phyloP scores from a whole-genome alignment of 2,329 filamentous ascomycete species.

The Alternaria triticimaculans region DNA sequence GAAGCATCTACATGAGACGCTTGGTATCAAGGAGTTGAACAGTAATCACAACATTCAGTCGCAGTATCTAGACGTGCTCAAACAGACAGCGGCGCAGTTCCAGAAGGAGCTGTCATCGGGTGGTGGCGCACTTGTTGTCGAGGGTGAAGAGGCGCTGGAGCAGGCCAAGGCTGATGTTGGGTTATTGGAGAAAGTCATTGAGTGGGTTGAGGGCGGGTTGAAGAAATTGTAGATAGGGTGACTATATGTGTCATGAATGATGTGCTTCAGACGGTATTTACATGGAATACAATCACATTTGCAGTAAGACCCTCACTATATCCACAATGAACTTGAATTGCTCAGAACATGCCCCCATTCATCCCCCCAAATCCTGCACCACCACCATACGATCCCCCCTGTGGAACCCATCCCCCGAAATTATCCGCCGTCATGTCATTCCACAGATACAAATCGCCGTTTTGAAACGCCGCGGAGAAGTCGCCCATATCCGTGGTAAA shows the following conservation, averaged over 20 bases:
- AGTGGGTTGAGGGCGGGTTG: constrained; percentile 30
- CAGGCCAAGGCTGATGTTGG: constrained; percentile 45
- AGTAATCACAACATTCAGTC: constrained; percentile 49
- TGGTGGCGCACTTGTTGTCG: constrained; percentile 46
- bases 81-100: constrained; percentile 47
- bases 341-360: constrained; percentile 25
- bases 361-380: constrained; percentile 34
- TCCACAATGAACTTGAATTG: not conserved
- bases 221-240: constrained; percentile 13
- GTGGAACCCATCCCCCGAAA: constrained; percentile 41
- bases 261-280: not conserved
- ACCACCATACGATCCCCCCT: constrained; percentile 31
- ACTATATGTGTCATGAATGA: not conserved
- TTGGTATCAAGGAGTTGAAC: constrained; percentile 57
- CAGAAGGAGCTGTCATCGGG: constrained; percentile 44
- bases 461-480: constrained; percentile 43
- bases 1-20: constrained; percentile 52
- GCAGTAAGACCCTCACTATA: not conserved
- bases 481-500: constrained; percentile 40
- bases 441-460: constrained; percentile 48
- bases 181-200: constrained; percentile 45
- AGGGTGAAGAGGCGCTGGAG: constrained; percentile 43
- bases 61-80: constrained; percentile 54
- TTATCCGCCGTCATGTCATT: constrained; percentile 43
- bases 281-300: not conserved